Evolutionary conservation across 345 rosid species (phyloP), one percentile per base, ranked within the genome.

Genomic region (Populus nigra): DNA sequence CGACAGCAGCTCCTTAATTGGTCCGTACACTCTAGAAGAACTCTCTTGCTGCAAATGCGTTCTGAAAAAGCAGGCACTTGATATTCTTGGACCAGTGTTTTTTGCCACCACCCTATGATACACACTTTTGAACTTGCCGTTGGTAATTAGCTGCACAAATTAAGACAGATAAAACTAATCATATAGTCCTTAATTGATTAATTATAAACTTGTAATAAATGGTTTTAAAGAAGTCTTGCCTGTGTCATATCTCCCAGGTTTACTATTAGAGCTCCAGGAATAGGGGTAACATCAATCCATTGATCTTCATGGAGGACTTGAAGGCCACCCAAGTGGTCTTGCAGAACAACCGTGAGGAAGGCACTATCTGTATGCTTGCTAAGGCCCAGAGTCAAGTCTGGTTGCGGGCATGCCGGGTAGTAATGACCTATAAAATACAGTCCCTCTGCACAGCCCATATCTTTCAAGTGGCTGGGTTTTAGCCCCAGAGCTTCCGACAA

Each of bases 401-500:
- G 78, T 31, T 76, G 49, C 4, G 67, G 78, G 23, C 67, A 76
- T 1, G 73, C 67, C 8, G 78, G 78, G 39, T 67, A 68, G 73
- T 76, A 55, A 36, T 76, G 78, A 10, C 72, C 7, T 7, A 76
- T 13, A 53, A 68, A 49, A 8, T 9, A 3, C 36, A 50, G 78
- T 11, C 73, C 78, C 22, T 68, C 59, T 4, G 18, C 73, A 68
- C 73, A 68, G 36, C 41, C 73, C 53, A 76, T 76, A 3, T 23
- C 53, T 55, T 76, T 68, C 39, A 76, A 38, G 67, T 76, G 50
- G 36, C 47, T 67, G 16, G 73, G 25, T 8, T 36, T 38, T 33
- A 76, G 23, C 3, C 78, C 78, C 1, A 76, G 55, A 13, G 73
- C 73, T 35, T 76, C 78, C 68, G 73, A 76, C 35, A 76, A 13